These are phyloP conservation scores for Drechslerella coelobrocha DNA, from an alignment of 2,329 filamentous ascomycete species.

Conservation along the genomic window DNA sequence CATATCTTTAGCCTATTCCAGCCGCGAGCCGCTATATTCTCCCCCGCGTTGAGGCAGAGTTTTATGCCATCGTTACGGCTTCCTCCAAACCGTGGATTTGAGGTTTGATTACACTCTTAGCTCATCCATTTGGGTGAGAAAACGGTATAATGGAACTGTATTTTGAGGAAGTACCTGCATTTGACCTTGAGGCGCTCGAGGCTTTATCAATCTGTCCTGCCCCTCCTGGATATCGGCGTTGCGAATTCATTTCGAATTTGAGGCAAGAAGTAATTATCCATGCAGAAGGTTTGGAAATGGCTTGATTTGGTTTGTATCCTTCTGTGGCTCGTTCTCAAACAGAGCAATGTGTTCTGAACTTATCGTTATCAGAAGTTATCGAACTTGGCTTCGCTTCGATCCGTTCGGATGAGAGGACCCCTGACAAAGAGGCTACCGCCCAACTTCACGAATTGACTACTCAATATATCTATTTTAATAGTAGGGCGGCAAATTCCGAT, in stretches of 20 bases:
- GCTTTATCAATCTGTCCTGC: conserved; percentile 23
- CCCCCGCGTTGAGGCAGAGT: neutral
- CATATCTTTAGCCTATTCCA: neutral
- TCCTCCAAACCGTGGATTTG: conserved; percentile 46
- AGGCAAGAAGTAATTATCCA: conserved; percentile 29
- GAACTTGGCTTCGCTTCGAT: neutral
- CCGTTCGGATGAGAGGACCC: conserved; percentile 6
- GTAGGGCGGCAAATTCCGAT: neutral
- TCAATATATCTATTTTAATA: neutral
- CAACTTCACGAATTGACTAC: neutral
- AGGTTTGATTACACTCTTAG: conserved; percentile 15
- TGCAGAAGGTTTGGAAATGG: neutral
- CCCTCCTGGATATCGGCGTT: conserved; percentile 16
- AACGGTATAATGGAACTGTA: neutral
- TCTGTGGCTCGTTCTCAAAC: too few species aligned
- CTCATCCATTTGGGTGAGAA: neutral
- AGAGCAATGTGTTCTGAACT: neutral
- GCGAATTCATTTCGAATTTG: neutral
- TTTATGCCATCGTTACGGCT: conserved; percentile 17
- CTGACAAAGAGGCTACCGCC: conserved; percentile 3
- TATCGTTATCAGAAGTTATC: neutral
- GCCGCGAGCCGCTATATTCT: neutral
- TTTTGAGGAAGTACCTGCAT: conserved; percentile 15
- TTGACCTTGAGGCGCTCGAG: conserved; percentile 10
- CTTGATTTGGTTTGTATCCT: neutral